Evolutionary conservation across 768 basidiomycete species (phyloP), one percentile per base, ranked within the genome.

Genomic region (Amanita fuliginea): DNA sequence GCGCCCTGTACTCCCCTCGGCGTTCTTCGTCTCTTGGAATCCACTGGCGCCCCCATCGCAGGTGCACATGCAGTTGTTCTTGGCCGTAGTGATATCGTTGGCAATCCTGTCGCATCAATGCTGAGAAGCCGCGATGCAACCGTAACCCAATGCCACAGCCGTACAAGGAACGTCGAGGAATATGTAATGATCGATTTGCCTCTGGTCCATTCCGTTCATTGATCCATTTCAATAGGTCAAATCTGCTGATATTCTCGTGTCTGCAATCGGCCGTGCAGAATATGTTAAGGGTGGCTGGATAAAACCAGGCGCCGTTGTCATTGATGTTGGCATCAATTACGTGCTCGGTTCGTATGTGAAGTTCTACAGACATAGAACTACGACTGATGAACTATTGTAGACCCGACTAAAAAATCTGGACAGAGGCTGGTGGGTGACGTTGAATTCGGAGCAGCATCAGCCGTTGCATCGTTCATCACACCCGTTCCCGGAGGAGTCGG

Each of bases 401-500:
- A 99, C 65, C 60, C 79, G 1, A 84, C 81, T 54, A 97, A 93
- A 68, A 98, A 98, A 68, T 86, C 89, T 11, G 96, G 96, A 34
- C 86, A 93, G 60, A 86, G 95, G 51, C 77, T 99, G 7, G 93
- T 98, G 51, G 96, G 96, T 34, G 96, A 99, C 65, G 94, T 98
- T 44, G 82, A 96, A 54, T 98, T 80, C 60, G 72, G 73, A 6
- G 73, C 84, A 5, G 94, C 90, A n/a, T 67, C 77, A 21, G 60
- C 70, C 40, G 79, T 85, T 51, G 95, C 96, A 1, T 87, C 89
- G 1, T 70, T 85, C 66, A 96, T 99, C 59, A 99, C 96, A 0
- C 96, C 96, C 18, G 96, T 99, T 21, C 96, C 96, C 0, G 96
- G 96, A 64, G 96, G 96, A 51, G 96, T 99, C 46, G 96, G 96